phyloP scores from a whole-genome alignment of 2,329 filamentous ascomycete genomes.

The Stagonosporopsis tanaceti region DNA sequence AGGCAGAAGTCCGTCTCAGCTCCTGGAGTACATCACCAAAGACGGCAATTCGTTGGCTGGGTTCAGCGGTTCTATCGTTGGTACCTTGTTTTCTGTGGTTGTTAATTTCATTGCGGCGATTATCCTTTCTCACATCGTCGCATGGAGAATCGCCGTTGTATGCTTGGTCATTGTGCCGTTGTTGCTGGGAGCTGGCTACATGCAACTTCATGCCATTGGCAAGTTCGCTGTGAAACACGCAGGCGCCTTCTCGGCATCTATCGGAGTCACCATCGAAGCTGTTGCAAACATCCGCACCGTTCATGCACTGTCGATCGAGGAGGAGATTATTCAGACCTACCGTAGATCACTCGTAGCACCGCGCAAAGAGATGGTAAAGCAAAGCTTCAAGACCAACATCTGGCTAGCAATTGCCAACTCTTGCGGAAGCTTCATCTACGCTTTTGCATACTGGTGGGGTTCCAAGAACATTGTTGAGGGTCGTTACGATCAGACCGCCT shows the following conservation, averaged over 20 bases:
- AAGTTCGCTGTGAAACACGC: slow-evolving; percentile 64
- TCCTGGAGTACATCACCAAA: slow-evolving; percentile 73
- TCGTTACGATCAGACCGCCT: slow-evolving; percentile 70
- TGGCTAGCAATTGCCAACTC: slow-evolving; percentile 69
- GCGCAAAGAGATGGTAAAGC: slow-evolving; percentile 58
- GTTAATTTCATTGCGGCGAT: slow-evolving; percentile 75
- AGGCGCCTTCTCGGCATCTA: slow-evolving; percentile 60
- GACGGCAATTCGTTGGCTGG: slow-evolving; percentile 73
- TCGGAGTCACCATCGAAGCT: slow-evolving; percentile 61
- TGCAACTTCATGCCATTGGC: slow-evolving; percentile 70
- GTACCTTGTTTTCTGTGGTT: slow-evolving; percentile 71
- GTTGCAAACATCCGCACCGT: slow-evolving; percentile 62
- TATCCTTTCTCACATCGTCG: slow-evolving; percentile 73
- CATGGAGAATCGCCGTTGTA: slow-evolving; percentile 79
- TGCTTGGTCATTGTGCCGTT: slow-evolving; percentile 74
- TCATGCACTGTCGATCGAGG: slow-evolving; percentile 60
- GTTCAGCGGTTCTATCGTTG: slow-evolving; percentile 74
- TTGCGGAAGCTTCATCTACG: slow-evolving; percentile 73
- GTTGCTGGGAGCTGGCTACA: slow-evolving; percentile 72
- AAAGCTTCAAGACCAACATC: slow-evolving; percentile 62
- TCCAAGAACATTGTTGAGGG: slow-evolving; percentile 73
- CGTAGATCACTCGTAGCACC: slow-evolving; percentile 56
- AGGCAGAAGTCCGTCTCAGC: slow-evolving; percentile 65
- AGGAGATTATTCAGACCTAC: slow-evolving; percentile 58
- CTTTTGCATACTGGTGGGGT: slow-evolving; percentile 83